These are phyloP conservation scores for Flaveria robusta DNA, from an alignment of 129 eudicot species.

Conservation along the genomic window DNA sequence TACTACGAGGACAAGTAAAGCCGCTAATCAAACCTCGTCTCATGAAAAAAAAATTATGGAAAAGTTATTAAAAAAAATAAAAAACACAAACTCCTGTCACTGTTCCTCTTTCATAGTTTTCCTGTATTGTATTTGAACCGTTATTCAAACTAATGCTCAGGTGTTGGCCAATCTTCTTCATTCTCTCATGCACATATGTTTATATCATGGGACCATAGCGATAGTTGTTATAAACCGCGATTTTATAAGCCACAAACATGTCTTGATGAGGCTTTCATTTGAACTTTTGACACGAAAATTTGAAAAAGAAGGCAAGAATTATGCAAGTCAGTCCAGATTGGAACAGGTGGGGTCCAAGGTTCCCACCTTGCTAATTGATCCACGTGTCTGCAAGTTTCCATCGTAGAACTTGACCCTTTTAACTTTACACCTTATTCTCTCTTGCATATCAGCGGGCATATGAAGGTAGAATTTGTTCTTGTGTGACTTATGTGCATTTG, in stretches of 20 bases:
- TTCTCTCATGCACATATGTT: neutral
- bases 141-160: neutral
- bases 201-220: constrained; percentile 4
- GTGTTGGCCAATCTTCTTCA: neutral
- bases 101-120: neutral
- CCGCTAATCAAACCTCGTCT: neutral
- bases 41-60: neutral
- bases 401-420: constrained; percentile 16
- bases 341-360: constrained; percentile 32
- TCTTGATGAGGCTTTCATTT: neutral
- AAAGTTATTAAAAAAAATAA: neutral
- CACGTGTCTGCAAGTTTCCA: constrained; percentile 16
- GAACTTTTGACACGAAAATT: constrained; percentile 22
- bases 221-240: neutral
- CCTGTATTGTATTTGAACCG: neutral
- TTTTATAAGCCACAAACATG: constrained; percentile 4
- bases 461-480: constrained; percentile 20
- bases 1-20: neutral
- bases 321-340: constrained; percentile 12
- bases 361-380: constrained; percentile 24
- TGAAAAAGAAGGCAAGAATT: constrained; percentile 13
- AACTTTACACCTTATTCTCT: neutral
- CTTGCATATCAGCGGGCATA: neutral
- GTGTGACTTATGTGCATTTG: no score
- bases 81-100: neutral